Conservation (phyloP, 2,329 filamentous ascomycete genomes). For the Xylaria sp. region DNA sequence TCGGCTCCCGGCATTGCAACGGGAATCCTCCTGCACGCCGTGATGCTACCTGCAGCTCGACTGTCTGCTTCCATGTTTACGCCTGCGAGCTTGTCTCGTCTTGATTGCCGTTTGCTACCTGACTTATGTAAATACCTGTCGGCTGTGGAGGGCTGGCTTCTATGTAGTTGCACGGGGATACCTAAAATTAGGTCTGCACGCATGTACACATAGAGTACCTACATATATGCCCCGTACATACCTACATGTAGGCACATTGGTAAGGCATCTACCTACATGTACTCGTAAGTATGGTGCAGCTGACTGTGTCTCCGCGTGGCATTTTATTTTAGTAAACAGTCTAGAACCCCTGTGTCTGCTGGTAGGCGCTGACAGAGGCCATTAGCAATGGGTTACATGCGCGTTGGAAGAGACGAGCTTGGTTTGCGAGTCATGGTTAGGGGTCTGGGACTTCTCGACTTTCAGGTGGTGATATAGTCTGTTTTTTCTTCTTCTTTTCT, state of each 20-base stretch:
- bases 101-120: background rate
- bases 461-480: no score
- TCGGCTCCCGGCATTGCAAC: constrained; percentile 8
- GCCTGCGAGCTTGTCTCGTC: background rate
- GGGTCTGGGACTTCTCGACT: no score
- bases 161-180: background rate
- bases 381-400: no score
- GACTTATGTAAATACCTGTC: no score
- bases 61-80: background rate
- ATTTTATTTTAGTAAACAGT: background rate
- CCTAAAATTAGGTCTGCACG: background rate
- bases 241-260: no score
- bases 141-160: background rate
- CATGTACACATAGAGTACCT: background rate
- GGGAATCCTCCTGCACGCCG: constrained; percentile 5
- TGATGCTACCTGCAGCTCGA: constrained; percentile 1
- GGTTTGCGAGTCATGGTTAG: background rate
- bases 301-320: no score
- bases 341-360: background rate
- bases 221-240: background rate
- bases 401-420: background rate
- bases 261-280: no score
- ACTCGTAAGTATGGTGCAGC: no score
- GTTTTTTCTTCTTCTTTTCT: no score
- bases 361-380: no score